Evolutionary conservation across 345 rosid genomes (phyloP), one percentile per base, ranked within the genome.

Genomic region (Populus alba): DNA sequence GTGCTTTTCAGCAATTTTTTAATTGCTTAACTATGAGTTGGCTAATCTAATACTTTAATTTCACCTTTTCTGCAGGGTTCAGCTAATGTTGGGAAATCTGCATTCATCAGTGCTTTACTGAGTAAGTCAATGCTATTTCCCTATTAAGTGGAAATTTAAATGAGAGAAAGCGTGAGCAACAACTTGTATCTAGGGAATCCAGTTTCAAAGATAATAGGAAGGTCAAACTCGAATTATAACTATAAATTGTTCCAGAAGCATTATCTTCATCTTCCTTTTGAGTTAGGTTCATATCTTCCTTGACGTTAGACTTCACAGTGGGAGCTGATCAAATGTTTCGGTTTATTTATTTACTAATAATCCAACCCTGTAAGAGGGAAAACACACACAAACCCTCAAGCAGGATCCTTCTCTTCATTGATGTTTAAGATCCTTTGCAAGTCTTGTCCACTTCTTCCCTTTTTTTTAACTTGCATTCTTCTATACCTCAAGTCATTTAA

Each of bases 11-110:
- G 23, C 29, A 66, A 29, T 22, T 72, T 77, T 75, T 17, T 68
- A 22, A 45, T 47, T 29, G 70, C 22, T 29, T 67, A 3, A 35
- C 70, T 13, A 15, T 27, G 15, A 35, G 9, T 27, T 17, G 39
- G 70, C 6, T 22, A 66, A 7, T 66, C 23, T 5, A 37, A 66
- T 61, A 38, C 66, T 62, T 80, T 65, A 73, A 71, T 79, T 74
- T 81, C 23, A 29, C 45, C 68, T 55, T 77, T 66, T 70, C 57
- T 82, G 8, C 82, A 95, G 99, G 99, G 99, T 62, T 87, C 99
- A 66, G 99, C 98, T 62, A 95, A 95, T 81, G 99, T 95, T 73
- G 99, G 99, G 72, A 95, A 95, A 88, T 93, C 99, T 75, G 99
- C 98, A 75, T 95, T 95, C 86, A 93, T 92, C 86, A 92, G 90